These are phyloP conservation scores for Rubroshorea leprosula DNA, from an alignment of 345 rosid species.

Conservation along the genomic window DNA sequence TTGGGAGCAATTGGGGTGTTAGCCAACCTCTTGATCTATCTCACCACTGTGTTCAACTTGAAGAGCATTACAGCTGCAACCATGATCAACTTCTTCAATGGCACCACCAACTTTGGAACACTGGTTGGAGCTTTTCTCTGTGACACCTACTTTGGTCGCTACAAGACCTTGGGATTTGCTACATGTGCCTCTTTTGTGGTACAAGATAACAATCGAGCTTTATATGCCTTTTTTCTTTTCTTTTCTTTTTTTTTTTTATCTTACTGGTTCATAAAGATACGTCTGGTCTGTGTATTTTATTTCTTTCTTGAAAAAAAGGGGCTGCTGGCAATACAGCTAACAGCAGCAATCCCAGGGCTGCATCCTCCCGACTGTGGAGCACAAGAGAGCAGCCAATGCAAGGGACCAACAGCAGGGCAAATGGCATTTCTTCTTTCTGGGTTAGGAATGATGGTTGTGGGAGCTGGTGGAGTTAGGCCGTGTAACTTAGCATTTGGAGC, in stretches of 20 bases:
- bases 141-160: conserved; percentile 86
- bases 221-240: too few species aligned
- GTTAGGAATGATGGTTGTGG: conserved; percentile 45
- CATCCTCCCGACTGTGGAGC: conserved; percentile 14
- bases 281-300: conserved; percentile 8
- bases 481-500: conserved; percentile 78
- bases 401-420: conserved; percentile 55
- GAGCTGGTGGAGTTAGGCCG: conserved; percentile 77
- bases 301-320: conserved; percentile 13
- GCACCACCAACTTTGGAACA: conserved; percentile 68
- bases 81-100: conserved; percentile 58
- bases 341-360: conserved; percentile 17
- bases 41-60: conserved; percentile 69
- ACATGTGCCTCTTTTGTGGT: conserved; percentile 63
- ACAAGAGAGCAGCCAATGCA: conserved; percentile 24
- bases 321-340: conserved; percentile 18
- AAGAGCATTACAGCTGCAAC: conserved; percentile 66
- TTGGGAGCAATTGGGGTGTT: conserved; percentile 76
- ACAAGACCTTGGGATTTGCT: conserved; percentile 63
- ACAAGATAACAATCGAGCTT: not conserved
- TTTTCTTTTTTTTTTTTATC: not conserved
- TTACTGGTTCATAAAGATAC: conserved; percentile 16
- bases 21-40: conserved; percentile 68
- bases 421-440: conserved; percentile 45
- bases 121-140: conserved; percentile 67